Percentiles rank a stretch among this genome's conserved stretches.
Evolutionary conservation across 768 basidiomycete genomes (phyloP).

Genomic region (Coprinellus micaceus): DNA sequence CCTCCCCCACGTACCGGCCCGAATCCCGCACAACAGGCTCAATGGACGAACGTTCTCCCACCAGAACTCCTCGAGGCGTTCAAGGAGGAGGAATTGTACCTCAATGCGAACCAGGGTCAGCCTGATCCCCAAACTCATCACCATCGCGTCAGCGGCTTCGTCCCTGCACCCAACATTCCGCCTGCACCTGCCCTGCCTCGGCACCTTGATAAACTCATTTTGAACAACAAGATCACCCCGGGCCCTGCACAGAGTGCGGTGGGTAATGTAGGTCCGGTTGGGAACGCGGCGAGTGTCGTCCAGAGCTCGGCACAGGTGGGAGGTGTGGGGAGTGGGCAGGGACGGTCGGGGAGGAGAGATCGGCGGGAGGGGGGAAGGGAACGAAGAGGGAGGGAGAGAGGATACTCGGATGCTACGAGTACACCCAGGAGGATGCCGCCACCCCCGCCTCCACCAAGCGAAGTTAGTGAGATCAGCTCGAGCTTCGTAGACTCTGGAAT

Average conservation of each 20-base stretch:
- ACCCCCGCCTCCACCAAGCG: conserved; percentile 27
- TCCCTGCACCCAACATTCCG: conserved; percentile 76
- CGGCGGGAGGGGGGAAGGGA: conserved; percentile 18
- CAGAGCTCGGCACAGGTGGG: conserved; percentile 7
- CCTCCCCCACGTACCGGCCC: conserved; percentile 28
- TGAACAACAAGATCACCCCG: conserved; percentile 53
- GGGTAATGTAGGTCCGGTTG: conserved; percentile 9
- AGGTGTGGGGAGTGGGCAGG: conserved; percentile 31
- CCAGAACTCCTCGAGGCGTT: conserved; percentile 75
- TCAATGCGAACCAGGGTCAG: conserved; percentile 44
- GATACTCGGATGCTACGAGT: conserved; percentile 13
- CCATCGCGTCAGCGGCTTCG: conserved; percentile 34
- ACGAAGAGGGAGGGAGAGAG: conserved; percentile 19
- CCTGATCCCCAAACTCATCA: conserved; percentile 21
- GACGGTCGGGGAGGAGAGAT: conserved; percentile 8
- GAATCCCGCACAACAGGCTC: conserved; percentile 24
- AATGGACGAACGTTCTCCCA: conserved; percentile 82
- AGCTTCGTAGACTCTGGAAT: conserved; percentile 9
- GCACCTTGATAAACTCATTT: conserved; percentile 89
- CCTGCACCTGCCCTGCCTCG: conserved; percentile 85
- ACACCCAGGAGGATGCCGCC: conserved; percentile 13
- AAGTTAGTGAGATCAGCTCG: conserved; percentile 18
- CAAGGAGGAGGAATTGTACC: conserved; percentile 76
- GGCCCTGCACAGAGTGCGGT: conserved; percentile 17
- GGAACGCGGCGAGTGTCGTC: conserved; percentile 9